Base-by-base conservation (phyloP, 2,329 filamentous ascomycete genomes). In the Colletotrichum sp. region DNA sequence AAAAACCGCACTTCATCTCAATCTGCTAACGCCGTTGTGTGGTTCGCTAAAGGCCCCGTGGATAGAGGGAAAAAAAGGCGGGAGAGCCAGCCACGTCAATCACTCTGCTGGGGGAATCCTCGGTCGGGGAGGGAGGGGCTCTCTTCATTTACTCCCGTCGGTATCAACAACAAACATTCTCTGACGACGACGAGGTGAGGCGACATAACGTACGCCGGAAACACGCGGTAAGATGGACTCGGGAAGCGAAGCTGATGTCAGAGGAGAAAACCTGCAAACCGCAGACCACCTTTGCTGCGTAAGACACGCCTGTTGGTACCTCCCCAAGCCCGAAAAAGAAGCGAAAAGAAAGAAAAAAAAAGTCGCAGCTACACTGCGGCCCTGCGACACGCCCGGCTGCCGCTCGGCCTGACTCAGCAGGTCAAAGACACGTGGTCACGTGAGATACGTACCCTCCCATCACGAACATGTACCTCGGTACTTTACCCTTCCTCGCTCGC, bases 391-490 rank as follows among this genome's bases (percentile, higher is more conserved):
- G 71, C 71, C 67, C 21, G 43, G 36, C 29, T 65, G 21, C 54
- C 67, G 66, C 71, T 66, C 67, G 61, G 62, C 68, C 62, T 71
- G 71, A 73, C 71, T 73, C 71, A 73, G 71, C 71, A 73, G 68
- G 71, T 70, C 71, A 71, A 73, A 73, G 71, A 73, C 71, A 73
- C 71, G 71, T 62, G 38, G 43, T 73, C 71, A 73, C 71, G 47
- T 73, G 71, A 71, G 0, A 0, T 38, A 36, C 36, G 64, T 66
- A 38, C 16, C 0, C 16, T 5, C 2, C 6, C 43, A 51, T 51
- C 43, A 24, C 43, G 43, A 51, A 51, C 4, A 51, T 29, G 61
- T 69, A 47, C 47, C 47, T 16, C n/a, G n/a, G 51, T 70, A 65
- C 18, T 29, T 27, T 29, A 16, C 33, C 36, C 18, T 43, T 27